These are phyloP conservation scores for Westerdykella ornata DNA, from an alignment of 2,329 filamentous ascomycete genomes.

Conservation along the genomic window DNA sequence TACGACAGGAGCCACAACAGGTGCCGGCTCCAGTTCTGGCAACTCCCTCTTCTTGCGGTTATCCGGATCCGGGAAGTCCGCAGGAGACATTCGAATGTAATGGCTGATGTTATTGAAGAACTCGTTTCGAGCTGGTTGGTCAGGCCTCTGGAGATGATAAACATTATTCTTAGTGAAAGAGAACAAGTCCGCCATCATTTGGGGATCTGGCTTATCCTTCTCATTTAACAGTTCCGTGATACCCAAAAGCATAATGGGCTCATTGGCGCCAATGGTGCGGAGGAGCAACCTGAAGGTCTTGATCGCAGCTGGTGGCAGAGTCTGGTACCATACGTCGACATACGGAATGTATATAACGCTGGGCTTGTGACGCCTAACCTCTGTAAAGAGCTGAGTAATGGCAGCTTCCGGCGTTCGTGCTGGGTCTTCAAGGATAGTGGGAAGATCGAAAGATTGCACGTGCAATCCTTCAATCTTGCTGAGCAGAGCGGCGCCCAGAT, in stretches of 20 bases:
- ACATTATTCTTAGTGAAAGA: slow-evolving; percentile 76
- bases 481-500: slow-evolving; percentile 75
- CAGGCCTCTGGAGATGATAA: slow-evolving; percentile 62
- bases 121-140: slow-evolving; percentile 60
- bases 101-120: slow-evolving; percentile 72
- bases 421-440: slow-evolving; percentile 76
- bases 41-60: slow-evolving; percentile 82
- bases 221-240: slow-evolving; percentile 65
- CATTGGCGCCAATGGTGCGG: slow-evolving; percentile 76
- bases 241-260: slow-evolving; percentile 82
- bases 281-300: slow-evolving; percentile 79
- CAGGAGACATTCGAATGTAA: slow-evolving; percentile 71
- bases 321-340: slow-evolving; percentile 78
- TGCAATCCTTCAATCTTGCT: slow-evolving; percentile 91
- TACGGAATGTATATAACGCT: slow-evolving; percentile 93
- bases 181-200: slow-evolving; percentile 72
- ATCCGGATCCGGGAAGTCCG: slow-evolving; percentile 78
- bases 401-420: slow-evolving; percentile 78
- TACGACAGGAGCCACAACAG: slow-evolving; percentile 50
- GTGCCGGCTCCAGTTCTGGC: slow-evolving; percentile 66
- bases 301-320: slow-evolving; percentile 58
- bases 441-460: slow-evolving; percentile 88
- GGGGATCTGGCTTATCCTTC: slow-evolving; percentile 49
- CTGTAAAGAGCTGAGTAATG: slow-evolving; percentile 82
- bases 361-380: slow-evolving; percentile 89